Percentiles rank a stretch among this genome's conserved stretches.
phyloP scores from a whole-genome alignment of 192 early-diverging fungal species.

The Cetraspora pellucida region DNA sequence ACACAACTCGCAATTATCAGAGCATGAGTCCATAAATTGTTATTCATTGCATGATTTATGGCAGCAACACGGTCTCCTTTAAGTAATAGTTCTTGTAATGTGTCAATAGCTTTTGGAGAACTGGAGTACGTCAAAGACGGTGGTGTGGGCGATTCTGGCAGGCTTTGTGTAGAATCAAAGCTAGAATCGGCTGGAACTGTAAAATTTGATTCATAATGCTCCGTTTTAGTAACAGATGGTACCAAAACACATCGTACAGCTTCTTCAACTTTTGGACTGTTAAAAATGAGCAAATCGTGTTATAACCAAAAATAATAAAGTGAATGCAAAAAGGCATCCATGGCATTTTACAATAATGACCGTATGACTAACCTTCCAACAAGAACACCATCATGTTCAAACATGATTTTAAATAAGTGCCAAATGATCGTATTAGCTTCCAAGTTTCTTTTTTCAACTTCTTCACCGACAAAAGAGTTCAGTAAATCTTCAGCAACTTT shows the following conservation, averaged over 20 bases:
- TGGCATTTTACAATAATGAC: background rate
- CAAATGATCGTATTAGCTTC: slow-evolving; percentile 52
- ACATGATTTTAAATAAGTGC: slow-evolving; percentile 61
- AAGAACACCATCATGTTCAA: slow-evolving; percentile 67
- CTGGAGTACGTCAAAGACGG: slow-evolving; percentile 8
- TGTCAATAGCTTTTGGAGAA: slow-evolving; percentile 47
- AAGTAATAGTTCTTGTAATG: slow-evolving; percentile 63
- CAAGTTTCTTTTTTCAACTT: slow-evolving; percentile 20
- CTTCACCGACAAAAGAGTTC: slow-evolving; percentile 7
- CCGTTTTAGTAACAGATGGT: slow-evolving; percentile 14
- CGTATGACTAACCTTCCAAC: slow-evolving; percentile 52
- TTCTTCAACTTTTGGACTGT: slow-evolving; percentile 52
- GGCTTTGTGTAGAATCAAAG: slow-evolving; percentile 13
- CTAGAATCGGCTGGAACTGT: slow-evolving; percentile 44
- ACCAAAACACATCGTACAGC: slow-evolving; percentile 49
- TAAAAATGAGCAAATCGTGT: background rate
- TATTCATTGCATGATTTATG: slow-evolving; percentile 49
- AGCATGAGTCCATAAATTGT: slow-evolving; percentile 85
- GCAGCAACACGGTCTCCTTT: slow-evolving; percentile 63
- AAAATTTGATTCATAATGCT: slow-evolving; percentile 33
- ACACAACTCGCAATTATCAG: slow-evolving; percentile 88
- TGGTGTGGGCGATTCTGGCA: slow-evolving; percentile 3
- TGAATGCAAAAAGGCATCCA: background rate
- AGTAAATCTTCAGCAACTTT: slow-evolving; percentile 23
- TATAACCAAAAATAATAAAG: background rate